These are phyloP conservation scores for Aureobasidium sp. DNA, from an alignment of 2,329 filamentous ascomycete species.

Conservation along the genomic window DNA sequence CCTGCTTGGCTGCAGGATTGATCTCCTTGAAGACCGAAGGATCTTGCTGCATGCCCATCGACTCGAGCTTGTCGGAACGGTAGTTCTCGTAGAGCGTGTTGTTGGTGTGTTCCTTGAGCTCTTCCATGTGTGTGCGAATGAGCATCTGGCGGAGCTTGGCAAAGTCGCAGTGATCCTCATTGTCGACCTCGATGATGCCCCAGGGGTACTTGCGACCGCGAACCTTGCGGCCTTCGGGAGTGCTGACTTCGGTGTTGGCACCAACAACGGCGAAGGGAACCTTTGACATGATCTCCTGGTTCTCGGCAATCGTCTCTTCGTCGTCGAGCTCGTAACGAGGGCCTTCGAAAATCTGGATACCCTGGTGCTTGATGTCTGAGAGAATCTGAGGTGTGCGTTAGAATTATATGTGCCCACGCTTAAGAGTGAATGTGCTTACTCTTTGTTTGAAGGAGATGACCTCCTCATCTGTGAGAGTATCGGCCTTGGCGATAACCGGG, in stretches of 20 bases:
- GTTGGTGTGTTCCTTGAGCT: conserved; percentile 99
- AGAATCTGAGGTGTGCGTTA: conserved; percentile 61
- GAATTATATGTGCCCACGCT: background rate
- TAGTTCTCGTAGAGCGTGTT: conserved; percentile 99
- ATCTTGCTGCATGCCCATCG: conserved; percentile 97
- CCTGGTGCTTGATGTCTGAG: conserved; percentile 92
- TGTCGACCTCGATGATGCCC: conserved; percentile 98
- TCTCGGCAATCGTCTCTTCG: conserved; percentile 98
- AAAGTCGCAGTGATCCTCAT: conserved; percentile 99
- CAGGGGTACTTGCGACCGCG: conserved; percentile 94
- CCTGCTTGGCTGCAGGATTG: conserved; percentile 99
- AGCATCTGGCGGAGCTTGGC: conserved; percentile 99
- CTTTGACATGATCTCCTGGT: conserved; percentile 99
- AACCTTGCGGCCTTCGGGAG: conserved; percentile 87
- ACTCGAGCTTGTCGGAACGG: conserved; percentile 97
- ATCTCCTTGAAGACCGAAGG: conserved; percentile 99
- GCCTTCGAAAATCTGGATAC: conserved; percentile 97
- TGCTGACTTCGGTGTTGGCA: conserved; percentile 89
- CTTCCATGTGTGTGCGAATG: conserved; percentile 99
- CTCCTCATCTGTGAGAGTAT: conserved; percentile 96
- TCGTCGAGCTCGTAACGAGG: conserved; percentile 98
- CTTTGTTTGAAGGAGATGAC: conserved; percentile 90
- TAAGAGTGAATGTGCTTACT: conserved; percentile 52
- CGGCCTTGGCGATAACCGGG: conserved; percentile 96
- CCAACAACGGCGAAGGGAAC: conserved; percentile 97